Conservation (phyloP, 1,284 basidiomycete species). For the Pseudozyma hubeiensis region DNA sequence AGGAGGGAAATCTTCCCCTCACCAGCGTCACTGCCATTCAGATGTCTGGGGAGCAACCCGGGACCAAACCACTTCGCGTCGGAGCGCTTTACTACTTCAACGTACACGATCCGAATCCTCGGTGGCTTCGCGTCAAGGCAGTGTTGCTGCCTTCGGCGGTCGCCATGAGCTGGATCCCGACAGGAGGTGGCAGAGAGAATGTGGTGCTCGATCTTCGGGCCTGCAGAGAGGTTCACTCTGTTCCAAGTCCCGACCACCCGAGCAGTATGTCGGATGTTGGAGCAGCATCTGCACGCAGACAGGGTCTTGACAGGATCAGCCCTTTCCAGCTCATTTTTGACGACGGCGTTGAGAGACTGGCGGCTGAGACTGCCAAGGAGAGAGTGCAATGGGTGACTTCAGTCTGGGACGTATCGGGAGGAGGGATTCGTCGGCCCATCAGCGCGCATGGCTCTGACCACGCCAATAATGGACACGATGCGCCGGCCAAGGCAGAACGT, state of each 20-base stretch:
- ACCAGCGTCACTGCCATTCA: constrained; percentile 39
- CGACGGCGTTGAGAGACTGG: constrained; percentile 62
- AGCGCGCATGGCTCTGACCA: constrained; percentile 22
- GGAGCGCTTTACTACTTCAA: constrained; percentile 60
- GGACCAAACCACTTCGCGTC: constrained; percentile 42
- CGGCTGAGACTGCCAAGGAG: constrained; percentile 54
- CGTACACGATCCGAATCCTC: constrained; percentile 49
- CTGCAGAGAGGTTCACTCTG: constrained; percentile 61
- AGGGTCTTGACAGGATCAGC: constrained; percentile 47
- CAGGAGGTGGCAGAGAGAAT: constrained; percentile 58
- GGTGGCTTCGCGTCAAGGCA: constrained; percentile 58
- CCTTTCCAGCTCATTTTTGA: constrained; percentile 65
- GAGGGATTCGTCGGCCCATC: constrained; percentile 8
- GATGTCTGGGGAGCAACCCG: constrained; percentile 33
- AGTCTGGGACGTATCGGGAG: constrained; percentile 36
- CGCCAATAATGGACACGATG: constrained; percentile 24
- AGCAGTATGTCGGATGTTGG: constrained; percentile 50
- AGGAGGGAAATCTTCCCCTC: constrained; percentile 44
- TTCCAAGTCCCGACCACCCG: constrained; percentile 57
- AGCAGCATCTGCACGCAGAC: constrained; percentile 42
- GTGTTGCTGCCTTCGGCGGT: constrained; percentile 53
- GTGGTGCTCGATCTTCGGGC: constrained; percentile 55
- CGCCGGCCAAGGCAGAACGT: not conserved
- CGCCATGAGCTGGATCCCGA: constrained; percentile 64
- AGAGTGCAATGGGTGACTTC: constrained; percentile 57